These are phyloP conservation scores for Musa beccarii DNA, from an alignment of 176 grass and related monocot species.

Conservation along the genomic window DNA sequence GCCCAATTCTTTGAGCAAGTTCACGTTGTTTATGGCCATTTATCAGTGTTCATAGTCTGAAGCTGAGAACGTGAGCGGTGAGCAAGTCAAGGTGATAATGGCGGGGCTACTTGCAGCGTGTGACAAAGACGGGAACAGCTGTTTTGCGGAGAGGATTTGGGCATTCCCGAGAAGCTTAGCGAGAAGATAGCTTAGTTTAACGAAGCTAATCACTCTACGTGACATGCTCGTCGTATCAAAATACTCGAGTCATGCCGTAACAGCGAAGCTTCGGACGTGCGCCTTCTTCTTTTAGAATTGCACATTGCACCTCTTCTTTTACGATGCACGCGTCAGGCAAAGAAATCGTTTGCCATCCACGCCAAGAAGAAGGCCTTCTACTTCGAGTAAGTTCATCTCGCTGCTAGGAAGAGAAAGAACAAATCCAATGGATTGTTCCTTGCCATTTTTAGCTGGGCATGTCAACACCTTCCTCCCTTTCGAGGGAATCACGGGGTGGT, in stretches of 20 bases:
- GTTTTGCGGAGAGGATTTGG: too few species aligned
- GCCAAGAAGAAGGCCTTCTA: background rate
- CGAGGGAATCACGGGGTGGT: background rate
- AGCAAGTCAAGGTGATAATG: too few species aligned
- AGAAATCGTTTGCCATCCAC: background rate
- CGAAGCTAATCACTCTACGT: too few species aligned
- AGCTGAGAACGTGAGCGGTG: too few species aligned
- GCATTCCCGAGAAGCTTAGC: too few species aligned
- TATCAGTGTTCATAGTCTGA: too few species aligned
- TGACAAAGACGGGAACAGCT: too few species aligned
- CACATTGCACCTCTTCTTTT: background rate
- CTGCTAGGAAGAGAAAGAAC: background rate
- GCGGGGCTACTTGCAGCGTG: too few species aligned
- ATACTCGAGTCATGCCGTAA: background rate
- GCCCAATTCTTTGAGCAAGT: too few species aligned
- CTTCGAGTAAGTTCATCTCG: conserved; percentile 2
- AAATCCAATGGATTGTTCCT: background rate
- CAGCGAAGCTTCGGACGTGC: background rate
- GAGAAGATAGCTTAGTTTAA: too few species aligned
- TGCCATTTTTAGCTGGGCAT: background rate
- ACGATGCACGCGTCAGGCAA: background rate
- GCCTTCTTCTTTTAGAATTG: background rate
- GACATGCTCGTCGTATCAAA: background rate
- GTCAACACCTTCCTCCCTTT: background rate
- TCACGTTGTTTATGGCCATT: too few species aligned